These are phyloP conservation scores for Clarireedia hainanense DNA, from an alignment of 2,329 filamentous ascomycete genomes.

Conservation along the genomic window DNA sequence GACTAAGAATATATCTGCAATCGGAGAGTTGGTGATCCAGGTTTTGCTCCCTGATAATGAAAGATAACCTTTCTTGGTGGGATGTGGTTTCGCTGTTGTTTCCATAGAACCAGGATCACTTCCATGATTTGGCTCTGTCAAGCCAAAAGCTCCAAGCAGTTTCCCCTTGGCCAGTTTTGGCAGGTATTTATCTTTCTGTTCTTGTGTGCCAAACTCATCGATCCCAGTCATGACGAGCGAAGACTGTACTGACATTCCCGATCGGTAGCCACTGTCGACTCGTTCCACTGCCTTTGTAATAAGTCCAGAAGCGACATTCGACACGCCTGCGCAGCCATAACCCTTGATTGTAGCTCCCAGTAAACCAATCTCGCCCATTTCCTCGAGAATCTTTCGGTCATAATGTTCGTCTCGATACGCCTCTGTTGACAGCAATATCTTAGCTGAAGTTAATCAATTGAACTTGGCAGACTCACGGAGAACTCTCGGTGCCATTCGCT, in stretches of 20 bases:
- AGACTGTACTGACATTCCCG: slow-evolving; percentile 88
- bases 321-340: slow-evolving; percentile 82
- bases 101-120: slow-evolving; percentile 91
- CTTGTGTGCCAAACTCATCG: slow-evolving; percentile 75
- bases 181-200: slow-evolving; percentile 79
- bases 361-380: slow-evolving; percentile 90
- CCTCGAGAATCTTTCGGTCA: slow-evolving; percentile 74
- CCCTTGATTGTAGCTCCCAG: slow-evolving; percentile 80
- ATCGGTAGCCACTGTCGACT: slow-evolving; percentile 85
- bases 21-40: slow-evolving; percentile 93
- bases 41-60: slow-evolving; percentile 78
- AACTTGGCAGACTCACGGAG: slow-evolving; percentile 52
- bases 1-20: slow-evolving; percentile 74
- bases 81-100: slow-evolving; percentile 75
- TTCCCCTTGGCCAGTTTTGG: slow-evolving; percentile 77
- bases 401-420: slow-evolving; percentile 83
- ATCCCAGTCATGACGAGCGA: slow-evolving; percentile 93
- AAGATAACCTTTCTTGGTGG: slow-evolving; percentile 74
- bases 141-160: slow-evolving; percentile 74
- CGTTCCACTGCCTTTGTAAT: slow-evolving; percentile 87
- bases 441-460: slow-evolving; percentile 4
- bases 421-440: slow-evolving; percentile 41
- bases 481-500: slow-evolving; percentile 76
- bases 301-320: slow-evolving; percentile 78
- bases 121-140: slow-evolving; percentile 90